These are phyloP conservation scores for Colletotrichum orbiculare DNA, from an alignment of 2,329 filamentous ascomycete species.

Conservation along the genomic window DNA sequence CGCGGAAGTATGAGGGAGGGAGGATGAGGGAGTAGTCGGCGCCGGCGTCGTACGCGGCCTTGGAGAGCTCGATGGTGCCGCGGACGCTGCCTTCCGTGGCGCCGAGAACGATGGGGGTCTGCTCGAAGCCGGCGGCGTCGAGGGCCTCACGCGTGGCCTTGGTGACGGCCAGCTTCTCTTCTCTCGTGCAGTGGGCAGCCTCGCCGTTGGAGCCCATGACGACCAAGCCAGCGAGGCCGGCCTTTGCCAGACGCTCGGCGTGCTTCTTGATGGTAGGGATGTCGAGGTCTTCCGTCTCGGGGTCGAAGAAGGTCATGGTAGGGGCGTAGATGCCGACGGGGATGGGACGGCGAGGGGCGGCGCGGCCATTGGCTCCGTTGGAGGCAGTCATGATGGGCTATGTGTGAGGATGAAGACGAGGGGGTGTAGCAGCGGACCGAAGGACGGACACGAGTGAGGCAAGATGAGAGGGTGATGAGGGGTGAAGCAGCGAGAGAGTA, in stretches of 20 bases:
- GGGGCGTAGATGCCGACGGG: slow-evolving; percentile 88
- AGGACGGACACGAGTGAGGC: slow-evolving; percentile 35
- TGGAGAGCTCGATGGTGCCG: slow-evolving; percentile 81
- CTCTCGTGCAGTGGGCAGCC: slow-evolving; percentile 83
- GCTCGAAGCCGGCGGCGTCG: slow-evolving; percentile 79
- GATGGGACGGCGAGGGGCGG: slow-evolving; percentile 64
- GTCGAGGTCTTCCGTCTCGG: slow-evolving; percentile 86
- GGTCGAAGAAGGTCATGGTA: slow-evolving; percentile 91
- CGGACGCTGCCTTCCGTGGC: slow-evolving; percentile 84
- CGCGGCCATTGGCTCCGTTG: slow-evolving; percentile 37
- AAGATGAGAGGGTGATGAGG: slow-evolving; percentile 34
- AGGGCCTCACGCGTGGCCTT: slow-evolving; percentile 83
- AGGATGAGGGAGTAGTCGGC: slow-evolving; percentile 85
- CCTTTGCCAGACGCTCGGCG: slow-evolving; percentile 79
- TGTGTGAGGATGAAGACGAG: slow-evolving; percentile 21
- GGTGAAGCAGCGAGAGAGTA: slow-evolving; percentile 10
- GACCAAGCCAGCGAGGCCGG: slow-evolving; percentile 83
- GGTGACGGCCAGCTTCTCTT: slow-evolving; percentile 81
- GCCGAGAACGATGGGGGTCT: slow-evolving; percentile 84
- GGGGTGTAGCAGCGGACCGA: slow-evolving; percentile 24
- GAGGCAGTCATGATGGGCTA: slow-evolving; percentile 36
- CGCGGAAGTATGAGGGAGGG: slow-evolving; percentile 85
- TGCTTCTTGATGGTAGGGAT: slow-evolving; percentile 83
- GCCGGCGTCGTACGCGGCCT: slow-evolving; percentile 73
- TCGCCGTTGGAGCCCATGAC: slow-evolving; percentile 93